Conservation (phyloP, 176 grass and related monocot species). For the Oryza coarctata region DNA sequence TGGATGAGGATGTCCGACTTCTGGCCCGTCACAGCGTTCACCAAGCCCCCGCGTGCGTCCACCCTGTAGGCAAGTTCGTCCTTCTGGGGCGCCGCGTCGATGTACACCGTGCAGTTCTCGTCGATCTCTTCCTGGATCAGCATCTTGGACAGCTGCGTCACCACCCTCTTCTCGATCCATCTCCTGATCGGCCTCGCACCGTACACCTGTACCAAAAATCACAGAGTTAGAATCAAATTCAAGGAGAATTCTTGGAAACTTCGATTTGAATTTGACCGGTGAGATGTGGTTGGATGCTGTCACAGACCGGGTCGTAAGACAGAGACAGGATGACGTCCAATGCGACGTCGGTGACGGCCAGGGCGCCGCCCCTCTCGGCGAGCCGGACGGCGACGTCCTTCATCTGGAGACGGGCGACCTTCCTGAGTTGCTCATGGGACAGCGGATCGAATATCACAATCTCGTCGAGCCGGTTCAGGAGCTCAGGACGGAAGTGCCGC, state of each 20-base stretch:
- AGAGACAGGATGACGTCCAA: conserved; percentile 72
- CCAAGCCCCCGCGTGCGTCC: conserved; percentile 62
- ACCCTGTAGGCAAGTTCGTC: conserved; percentile 64
- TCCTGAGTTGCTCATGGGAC: conserved; percentile 85
- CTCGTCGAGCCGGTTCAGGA: conserved; percentile 90
- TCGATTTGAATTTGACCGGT: too few relatives aligned
- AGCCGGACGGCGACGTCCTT: conserved; percentile 91
- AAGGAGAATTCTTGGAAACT: neutral
- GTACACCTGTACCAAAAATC: conserved; percentile 40
- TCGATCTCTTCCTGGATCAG: conserved; percentile 86
- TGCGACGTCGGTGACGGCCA: conserved; percentile 87
- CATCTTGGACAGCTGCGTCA: conserved; percentile 86
- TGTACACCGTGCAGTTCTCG: conserved; percentile 74
- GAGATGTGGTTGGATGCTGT: neutral
- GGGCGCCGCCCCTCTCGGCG: conserved; percentile 72
- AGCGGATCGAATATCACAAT: conserved; percentile 87
- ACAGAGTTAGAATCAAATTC: neutral
- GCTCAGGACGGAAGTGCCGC: conserved; percentile 88
- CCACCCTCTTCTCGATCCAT: conserved; percentile 87
- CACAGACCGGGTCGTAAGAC: conserved; percentile 79
- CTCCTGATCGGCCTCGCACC: conserved; percentile 79
- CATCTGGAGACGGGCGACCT: conserved; percentile 89
- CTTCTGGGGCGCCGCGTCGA: conserved; percentile 50
- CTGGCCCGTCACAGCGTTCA: conserved; percentile 61
- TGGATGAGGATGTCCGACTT: conserved; percentile 80